Evolutionary conservation across 176 grass and related monocot species (phyloP).

Genomic region (Bothriochloa decipiens): DNA sequence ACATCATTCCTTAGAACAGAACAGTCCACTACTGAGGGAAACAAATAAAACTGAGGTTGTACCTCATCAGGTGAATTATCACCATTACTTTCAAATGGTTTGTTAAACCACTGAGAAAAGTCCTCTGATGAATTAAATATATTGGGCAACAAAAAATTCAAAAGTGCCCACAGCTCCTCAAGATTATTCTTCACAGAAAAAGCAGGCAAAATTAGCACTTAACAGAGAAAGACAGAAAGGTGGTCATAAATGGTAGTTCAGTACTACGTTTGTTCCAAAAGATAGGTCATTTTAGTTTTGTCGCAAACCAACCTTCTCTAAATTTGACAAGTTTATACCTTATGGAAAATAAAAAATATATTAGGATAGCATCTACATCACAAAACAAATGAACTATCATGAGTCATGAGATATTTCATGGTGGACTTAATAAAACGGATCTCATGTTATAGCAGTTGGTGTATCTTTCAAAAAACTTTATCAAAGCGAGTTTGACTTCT

Average conservation of each 20-base stretch:
- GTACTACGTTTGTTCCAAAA: not conserved
- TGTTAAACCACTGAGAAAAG: slow-evolving; percentile 99
- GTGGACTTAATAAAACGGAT: not conserved
- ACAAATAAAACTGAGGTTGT: slow-evolving; percentile 34
- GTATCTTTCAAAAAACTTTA: not conserved
- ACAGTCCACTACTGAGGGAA: slow-evolving; percentile 5
- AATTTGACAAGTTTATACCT: not conserved
- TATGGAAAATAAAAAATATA: not conserved
- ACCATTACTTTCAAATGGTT: slow-evolving; percentile 88
- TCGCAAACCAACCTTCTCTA: not conserved
- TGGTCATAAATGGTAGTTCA: slow-evolving; percentile 25
- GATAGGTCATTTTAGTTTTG: not conserved
- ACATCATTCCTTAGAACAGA: slow-evolving; percentile 32
- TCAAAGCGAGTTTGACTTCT: not conserved
- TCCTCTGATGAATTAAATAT: slow-evolving; percentile 99
- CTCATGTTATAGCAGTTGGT: not conserved
- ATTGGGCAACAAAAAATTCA: slow-evolving; percentile 95
- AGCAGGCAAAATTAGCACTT: slow-evolving; percentile 45
- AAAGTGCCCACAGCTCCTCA: slow-evolving; percentile 97
- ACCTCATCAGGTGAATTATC: slow-evolving; percentile 94
- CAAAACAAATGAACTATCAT: not conserved
- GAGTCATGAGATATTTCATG: not conserved
- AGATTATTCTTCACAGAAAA: slow-evolving; percentile 95
- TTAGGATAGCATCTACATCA: not conserved
- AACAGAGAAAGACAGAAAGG: not conserved